phyloP scores from a whole-genome alignment of 345 rosid species.

The Populus tremula region DNA sequence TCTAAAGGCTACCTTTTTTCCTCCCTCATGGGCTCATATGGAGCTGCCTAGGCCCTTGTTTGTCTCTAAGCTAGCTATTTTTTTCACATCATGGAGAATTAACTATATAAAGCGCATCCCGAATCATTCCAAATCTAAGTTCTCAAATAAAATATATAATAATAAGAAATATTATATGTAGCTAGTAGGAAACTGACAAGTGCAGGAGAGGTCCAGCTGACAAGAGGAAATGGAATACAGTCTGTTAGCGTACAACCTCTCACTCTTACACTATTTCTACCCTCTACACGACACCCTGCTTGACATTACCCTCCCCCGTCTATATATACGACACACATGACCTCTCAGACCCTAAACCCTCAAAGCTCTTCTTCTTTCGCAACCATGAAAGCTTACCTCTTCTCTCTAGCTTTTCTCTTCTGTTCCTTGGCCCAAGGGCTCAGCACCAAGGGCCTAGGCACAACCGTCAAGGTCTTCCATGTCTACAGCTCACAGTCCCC shows the following conservation, averaged over 20 bases:
- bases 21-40: neutral
- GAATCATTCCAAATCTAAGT: slow-evolving; percentile 7
- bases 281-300: slow-evolving; percentile 17
- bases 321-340: slow-evolving; percentile 21
- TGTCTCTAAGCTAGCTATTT: neutral
- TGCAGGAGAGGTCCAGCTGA: slow-evolving; percentile 20
- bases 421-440: slow-evolving; percentile 34
- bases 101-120: neutral
- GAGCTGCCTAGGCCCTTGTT: neutral
- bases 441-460: slow-evolving; percentile 35
- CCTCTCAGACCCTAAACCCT: slow-evolving; percentile 5
- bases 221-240: slow-evolving; percentile 60
- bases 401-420: slow-evolving; percentile 23
- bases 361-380: neutral
- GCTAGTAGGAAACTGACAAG: slow-evolving; percentile 9
- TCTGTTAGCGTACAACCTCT: slow-evolving; percentile 36
- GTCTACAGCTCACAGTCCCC: slow-evolving; percentile 78
- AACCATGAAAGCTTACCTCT: slow-evolving; percentile 28
- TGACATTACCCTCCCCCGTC: slow-evolving; percentile 3
- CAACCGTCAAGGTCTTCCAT: slow-evolving; percentile 75
- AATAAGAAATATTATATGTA: neutral
- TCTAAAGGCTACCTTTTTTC: neutral
- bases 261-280: neutral
- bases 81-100: neutral
- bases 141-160: neutral